A percentile compares a stretch with the other conserved stretches of the same genome.
phyloP scores from a whole-genome alignment of 2,329 filamentous ascomycete genomes.

The Xylariaceae sp. region DNA sequence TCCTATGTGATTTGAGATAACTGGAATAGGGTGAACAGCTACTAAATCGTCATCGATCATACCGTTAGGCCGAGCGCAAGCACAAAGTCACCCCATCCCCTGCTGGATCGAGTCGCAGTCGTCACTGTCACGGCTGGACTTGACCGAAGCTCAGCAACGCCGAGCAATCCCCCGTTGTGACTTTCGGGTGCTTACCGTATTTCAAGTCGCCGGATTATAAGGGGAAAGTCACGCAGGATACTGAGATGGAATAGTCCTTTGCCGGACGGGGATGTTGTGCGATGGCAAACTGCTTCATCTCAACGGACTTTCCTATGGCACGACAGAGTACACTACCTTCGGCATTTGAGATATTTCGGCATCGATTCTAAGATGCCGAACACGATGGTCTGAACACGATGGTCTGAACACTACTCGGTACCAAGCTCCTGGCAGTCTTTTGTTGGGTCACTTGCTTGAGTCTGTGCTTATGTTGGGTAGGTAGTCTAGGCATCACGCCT shows the following conservation, averaged over 20 bases:
- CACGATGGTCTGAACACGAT: not conserved
- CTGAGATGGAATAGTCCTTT: conserved; percentile 8
- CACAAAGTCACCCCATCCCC: too few species aligned
- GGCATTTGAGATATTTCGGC: conserved; percentile 3
- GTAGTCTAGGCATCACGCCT: not conserved
- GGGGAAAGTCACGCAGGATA: conserved; percentile 15
- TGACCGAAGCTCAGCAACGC: not conserved
- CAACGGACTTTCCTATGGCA: conserved; percentile 1
- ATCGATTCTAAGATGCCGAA: conserved; percentile 8
- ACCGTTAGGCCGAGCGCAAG: too few species aligned
- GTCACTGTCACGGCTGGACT: not conserved
- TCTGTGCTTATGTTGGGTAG: not conserved
- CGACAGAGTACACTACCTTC: conserved; percentile 5
- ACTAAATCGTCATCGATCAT: too few species aligned
- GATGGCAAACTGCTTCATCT: conserved; percentile 9
- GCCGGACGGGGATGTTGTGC: conserved; percentile 11
- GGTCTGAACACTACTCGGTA: not conserved
- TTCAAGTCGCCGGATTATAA: conserved; percentile 1
- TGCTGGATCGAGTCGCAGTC: not conserved
- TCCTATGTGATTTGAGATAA: too few species aligned
- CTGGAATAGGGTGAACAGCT: too few species aligned
- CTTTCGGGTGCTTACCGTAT: not conserved
- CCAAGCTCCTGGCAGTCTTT: not conserved
- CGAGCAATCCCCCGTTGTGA: not conserved
- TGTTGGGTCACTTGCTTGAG: not conserved